Evolutionary conservation across 371 early-diverging fungal genomes (phyloP), one percentile per base, ranked within the genome.

Genomic region (Sporodiniella umbellata): DNA sequence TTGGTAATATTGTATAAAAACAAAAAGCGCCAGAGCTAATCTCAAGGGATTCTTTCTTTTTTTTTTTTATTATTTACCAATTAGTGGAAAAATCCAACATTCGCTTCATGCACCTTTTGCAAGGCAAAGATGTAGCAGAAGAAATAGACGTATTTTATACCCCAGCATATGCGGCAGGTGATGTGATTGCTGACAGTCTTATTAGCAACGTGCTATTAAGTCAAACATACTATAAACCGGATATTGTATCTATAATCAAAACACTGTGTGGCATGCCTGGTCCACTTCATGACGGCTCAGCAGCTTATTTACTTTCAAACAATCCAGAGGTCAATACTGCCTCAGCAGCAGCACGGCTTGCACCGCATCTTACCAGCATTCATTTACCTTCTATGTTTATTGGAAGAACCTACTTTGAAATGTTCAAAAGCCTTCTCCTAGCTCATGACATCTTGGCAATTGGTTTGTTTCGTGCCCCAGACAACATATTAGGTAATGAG

Each of bases 391-490:
- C 35, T 0, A 50, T 64, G 33, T 75, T 60, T 56, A 60, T 70
- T 22, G 73, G 69, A 3, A 54, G 55, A 11, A 51, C 64, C 5
- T 78, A 66, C 51, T 30, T 61, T 3, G 48, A 42, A 5, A 12
- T 78, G 40, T 75, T 70, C 50, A 63, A 73, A 40, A 48, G 48
- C 5, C 31, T 78, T 19, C 40, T 72, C 8, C 48, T 71, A 14
- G 22, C 53, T 7, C 62, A 68, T 26, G 75, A 67, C 8, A 55
- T 75, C 7, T 28, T 78, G 24, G 58, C 71, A 0, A 44, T 78
- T 26, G 75, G 78, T 0, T 26, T 78, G 3, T 70, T 64, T 23
- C 64, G 78, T 14, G 73, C 68, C 2, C 63, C 75, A 1, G 66
- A 69, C 45, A 44, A 52, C 8, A 58, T 59, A 14, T 38, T 74